Percentiles rank a stretch among this genome's conserved stretches.
Evolutionary conservation across 2,329 filamentous ascomycete genomes (phyloP).

Genomic region (Arthrocladium fulminans): DNA sequence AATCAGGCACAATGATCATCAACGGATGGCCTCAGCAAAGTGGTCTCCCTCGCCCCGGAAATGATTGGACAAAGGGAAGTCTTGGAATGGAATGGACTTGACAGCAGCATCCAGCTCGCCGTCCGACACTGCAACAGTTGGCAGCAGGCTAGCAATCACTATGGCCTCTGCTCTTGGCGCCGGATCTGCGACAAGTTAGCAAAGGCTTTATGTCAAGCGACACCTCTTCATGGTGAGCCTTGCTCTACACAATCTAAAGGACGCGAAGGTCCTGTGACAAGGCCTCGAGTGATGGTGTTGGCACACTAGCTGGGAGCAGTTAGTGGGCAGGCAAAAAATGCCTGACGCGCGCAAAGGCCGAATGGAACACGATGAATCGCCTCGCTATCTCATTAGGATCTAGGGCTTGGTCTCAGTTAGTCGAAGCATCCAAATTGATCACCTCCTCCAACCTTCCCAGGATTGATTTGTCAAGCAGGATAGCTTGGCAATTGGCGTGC

Average conservation of each 20-base stretch:
- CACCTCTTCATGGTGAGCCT: background rate
- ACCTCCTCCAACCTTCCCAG: background rate
- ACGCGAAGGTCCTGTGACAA: no score
- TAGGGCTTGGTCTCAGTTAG: background rate
- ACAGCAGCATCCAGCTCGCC: background rate
- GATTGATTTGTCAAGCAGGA: slow-evolving; percentile 3
- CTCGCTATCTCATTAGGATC: no score
- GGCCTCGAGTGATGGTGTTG: no score
- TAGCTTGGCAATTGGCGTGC: background rate
- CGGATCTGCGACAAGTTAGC: background rate
- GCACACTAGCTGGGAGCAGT: no score
- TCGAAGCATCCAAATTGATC: background rate
- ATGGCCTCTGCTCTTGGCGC: background rate
- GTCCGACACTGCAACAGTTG: background rate
- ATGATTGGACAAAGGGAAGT: no score
- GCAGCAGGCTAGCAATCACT: background rate
- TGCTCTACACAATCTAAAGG: background rate
- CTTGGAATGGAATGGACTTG: background rate
- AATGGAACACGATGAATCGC: no score
- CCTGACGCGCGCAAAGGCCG: no score
- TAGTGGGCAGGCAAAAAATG: no score
- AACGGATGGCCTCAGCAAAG: background rate
- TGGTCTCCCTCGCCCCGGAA: no score
- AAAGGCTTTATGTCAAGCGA: background rate
- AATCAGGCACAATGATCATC: background rate